Conservation (phyloP, 805 yeast genomes). For the Cyberlindnera suaveolens region DNA sequence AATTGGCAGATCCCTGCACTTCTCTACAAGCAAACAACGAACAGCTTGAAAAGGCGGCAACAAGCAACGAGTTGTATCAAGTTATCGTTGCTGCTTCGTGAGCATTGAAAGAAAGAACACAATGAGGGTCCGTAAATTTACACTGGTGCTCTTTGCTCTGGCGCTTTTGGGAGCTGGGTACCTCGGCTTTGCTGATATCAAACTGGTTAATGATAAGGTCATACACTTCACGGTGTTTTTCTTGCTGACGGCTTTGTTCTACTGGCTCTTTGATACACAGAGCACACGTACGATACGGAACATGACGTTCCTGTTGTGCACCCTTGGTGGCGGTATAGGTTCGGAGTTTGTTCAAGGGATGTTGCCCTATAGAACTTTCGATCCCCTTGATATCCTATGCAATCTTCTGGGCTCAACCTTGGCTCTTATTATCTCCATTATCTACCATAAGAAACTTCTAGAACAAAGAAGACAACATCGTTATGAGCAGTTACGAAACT, state of each 20-base stretch:
- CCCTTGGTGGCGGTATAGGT: conserved; percentile 38
- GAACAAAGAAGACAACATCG: conserved; percentile 19
- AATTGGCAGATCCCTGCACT: too few species aligned
- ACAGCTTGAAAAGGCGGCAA: too few species aligned
- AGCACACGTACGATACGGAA: conserved; percentile 26
- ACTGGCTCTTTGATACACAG: conserved; percentile 36
- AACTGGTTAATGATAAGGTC: conserved; percentile 43
- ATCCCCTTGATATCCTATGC: conserved; percentile 37
- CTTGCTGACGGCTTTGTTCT: conserved; percentile 42
- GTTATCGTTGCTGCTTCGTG: too few species aligned
- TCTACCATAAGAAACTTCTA: conserved; percentile 19
- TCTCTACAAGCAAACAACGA: too few species aligned
- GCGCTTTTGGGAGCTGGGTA: conserved; percentile 25
- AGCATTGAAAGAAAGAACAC: too few species aligned
- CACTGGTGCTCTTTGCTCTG: conserved; percentile 31
- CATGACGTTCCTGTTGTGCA: conserved; percentile 36
- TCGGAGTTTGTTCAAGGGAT: conserved; percentile 48
- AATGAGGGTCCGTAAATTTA: conserved; percentile 24
- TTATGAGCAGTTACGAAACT: conserved; percentile 20
- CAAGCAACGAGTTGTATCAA: too few species aligned
- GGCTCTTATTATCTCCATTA: conserved; percentile 12
- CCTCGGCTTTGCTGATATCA: conserved; percentile 28
- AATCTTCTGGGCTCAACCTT: conserved; percentile 27
- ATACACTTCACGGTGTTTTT: conserved; percentile 43
- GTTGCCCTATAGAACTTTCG: conserved; percentile 42